Evolutionary conservation across 257 asterid genomes (phyloP).

Genomic region (Dorcoceras hygrometricum): DNA sequence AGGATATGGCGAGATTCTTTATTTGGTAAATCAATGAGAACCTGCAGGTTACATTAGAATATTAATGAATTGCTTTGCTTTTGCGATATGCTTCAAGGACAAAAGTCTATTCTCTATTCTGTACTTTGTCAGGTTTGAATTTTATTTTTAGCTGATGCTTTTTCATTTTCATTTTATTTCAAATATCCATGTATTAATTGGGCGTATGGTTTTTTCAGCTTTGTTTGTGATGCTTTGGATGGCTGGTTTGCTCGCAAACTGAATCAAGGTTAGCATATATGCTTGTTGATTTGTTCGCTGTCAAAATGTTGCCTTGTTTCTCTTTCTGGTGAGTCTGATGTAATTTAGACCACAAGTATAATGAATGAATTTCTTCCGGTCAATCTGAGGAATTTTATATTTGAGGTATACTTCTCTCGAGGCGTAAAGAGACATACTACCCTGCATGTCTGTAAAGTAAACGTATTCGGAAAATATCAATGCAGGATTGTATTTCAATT

Average conservation of each 20-base stretch:
- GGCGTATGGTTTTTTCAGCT: conserved; percentile 40
- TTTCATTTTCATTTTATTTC: not conserved
- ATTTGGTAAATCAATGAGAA: not conserved
- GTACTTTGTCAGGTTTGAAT: conserved; percentile 68
- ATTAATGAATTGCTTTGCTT: conserved; percentile 34
- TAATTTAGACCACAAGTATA: not conserved
- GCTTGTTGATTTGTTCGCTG: not conserved
- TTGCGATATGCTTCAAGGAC: conserved; percentile 82
- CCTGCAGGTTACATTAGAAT: conserved; percentile 70
- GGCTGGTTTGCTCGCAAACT: conserved; percentile 97
- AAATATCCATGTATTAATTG: not conserved
- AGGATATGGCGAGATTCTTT: conserved; percentile 5
- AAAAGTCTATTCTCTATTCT: conserved; percentile 76
- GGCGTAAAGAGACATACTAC: not conserved
- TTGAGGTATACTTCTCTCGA: not conserved
- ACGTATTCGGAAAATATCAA: not conserved
- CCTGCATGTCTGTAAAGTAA: not conserved
- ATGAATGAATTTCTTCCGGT: not conserved
- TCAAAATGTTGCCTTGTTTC: not conserved
- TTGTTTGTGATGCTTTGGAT: conserved; percentile 95
- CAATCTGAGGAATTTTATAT: not conserved
- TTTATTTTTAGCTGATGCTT: not conserved
- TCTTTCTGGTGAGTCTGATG: not conserved
- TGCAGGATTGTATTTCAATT: not conserved
- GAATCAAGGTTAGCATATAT: conserved; percentile 77